Base-by-base conservation (phyloP, 176 grass and related monocot genomes). In the Carex cristatella region DNA sequence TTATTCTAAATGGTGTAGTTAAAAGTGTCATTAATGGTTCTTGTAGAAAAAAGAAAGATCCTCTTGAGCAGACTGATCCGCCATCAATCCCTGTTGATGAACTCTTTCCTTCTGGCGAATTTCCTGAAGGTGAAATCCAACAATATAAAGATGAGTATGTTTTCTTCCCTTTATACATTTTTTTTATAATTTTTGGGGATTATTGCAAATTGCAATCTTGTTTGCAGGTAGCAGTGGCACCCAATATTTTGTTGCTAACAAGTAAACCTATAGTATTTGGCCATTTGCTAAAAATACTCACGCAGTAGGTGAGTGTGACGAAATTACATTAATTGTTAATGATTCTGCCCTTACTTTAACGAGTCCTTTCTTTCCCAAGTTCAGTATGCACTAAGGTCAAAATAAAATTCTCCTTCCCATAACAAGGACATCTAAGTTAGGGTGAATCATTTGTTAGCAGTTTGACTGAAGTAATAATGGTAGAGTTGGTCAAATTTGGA, bases 71-170 rank as follows among this genome's bases (percentile, higher is more conserved):
- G 83, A 95, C 93, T 27, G 87, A 95, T 81, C 96, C 91, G 56
- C 96, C 96, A 6, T 94, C 96, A 84, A 90, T 99, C 37, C 93
- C 96, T 68, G 74, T 99, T 48, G 96, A 95, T 55, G 96, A 99
- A 73, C 90, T 99, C 79, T 97, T 97, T 78, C 90, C 87, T 83
- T 94, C 81, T 61, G 94, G 88, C 53, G 94, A 94, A 14, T 97
- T 94, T 89, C 94, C 91, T 80, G 86, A 90, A 87, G 91, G 91
- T 68, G 94, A 97, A 97, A 90, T 97, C 64, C 91, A 90, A 69
- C 87, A 92, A 28, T 94, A 97, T 57, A 97, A 92, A 84, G 88
- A 97, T 72, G 94, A 90, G 94, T 97, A 91, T 88, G 91, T 81
- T 85, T 82, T 44, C 74, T 57, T 80, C 68, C 33, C 69, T 58